Base-by-base conservation (phyloP, 2,329 filamentous ascomycete species). In the Nigrograna mackinnonii region DNA sequence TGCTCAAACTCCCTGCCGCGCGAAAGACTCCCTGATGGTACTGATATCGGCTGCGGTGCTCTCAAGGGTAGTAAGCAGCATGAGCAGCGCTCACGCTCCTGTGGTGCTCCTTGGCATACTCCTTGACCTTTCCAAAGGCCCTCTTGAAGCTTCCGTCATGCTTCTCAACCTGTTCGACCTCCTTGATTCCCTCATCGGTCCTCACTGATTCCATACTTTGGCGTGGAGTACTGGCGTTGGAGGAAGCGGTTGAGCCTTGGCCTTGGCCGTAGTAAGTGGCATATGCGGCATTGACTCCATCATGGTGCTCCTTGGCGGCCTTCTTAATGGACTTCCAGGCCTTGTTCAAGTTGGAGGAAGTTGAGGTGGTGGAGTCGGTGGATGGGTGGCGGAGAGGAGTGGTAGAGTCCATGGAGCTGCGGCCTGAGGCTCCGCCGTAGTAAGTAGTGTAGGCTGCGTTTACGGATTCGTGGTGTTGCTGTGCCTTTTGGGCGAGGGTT, bases 401-500 rank as follows among this genome's bases (percentile, higher is more conserved):
- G 9, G n/a, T 12, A 4, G 31, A 33, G 24, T 9, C 9, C 9
- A 9, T 17, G 7, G 39, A n/a, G 19, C 16, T 34, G 21, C 4
- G 20, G 9, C 18, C 13, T 4, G 34, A 26, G 9, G 34, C 11
- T 5, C 14, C 21, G 36, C 26, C 28, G 43, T 46, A 46, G 33
- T 42, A 49, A 31, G 39, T 31, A 11, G 14, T 19, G 37, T 34
- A 41, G 21, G 45, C 45, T 13, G 41, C 41, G 38, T 41, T 48
- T 1, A 48, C 37, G 22, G 11, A 14, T 11, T 40, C 91, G 75
- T 89, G 87, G 81, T 89, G 96, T 76, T 96, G 91, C 85, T 96
- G 96, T 76, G 95, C 91, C 76, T 96, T 88, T 88, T 96, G 96
- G 78, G 94, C 88, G 77, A 90, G 89, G 72, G 87, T 82, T 81